Base-by-base conservation (phyloP, 1,139 yeast genomes). In the Debaryomyces udenii region DNA sequence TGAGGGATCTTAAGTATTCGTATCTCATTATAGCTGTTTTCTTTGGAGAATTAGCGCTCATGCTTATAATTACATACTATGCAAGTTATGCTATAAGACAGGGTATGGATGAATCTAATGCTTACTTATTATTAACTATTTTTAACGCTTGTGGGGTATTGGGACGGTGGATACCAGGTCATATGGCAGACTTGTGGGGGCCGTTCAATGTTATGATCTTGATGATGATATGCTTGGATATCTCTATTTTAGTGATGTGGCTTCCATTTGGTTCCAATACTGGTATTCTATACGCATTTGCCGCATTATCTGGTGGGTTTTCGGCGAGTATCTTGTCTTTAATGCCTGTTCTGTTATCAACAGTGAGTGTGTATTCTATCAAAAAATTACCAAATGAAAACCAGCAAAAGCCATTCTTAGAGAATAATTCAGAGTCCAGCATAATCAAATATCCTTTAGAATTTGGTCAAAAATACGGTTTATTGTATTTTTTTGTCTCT, bases 141-240 rank as follows among this genome's bases (percentile, higher is more conserved):
- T 67, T 74, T 51, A 83, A 81, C 59, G 83, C 81, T 1, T 65
- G 78, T 2, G 87, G 88, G 4, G 68, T 81, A 11, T 48, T 74
- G 3, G 89, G 88, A 1, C 62, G 89, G 44, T 72, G 73, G 41
- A 50, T 80, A 5, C 83, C 87, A 1, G 81, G 83, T 23, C 48
- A 75, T 7, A 73, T 82, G 0, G 85, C 84, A 44, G 77, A 66
- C 43, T 70, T 58, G 43, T 45, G 74, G 23, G 90, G 90, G 0
- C 66, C 78, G 28, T 82, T 77, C 58, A 83, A 82, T 51, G 67
- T 81, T 14, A 75, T 76, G 53, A 61, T 74, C 24, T 42, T 56
- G 16, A 65, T 78, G 61, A 57, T 77, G 47, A 17, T 61, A n/a
- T 49, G 70, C 36, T 63, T 78, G 24, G 69, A 73, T 1, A 16